Evolutionary conservation across 371 early-diverging fungal species (phyloP), one percentile per base, ranked within the genome.

Genomic region (Catenaria anguillulae): DNA sequence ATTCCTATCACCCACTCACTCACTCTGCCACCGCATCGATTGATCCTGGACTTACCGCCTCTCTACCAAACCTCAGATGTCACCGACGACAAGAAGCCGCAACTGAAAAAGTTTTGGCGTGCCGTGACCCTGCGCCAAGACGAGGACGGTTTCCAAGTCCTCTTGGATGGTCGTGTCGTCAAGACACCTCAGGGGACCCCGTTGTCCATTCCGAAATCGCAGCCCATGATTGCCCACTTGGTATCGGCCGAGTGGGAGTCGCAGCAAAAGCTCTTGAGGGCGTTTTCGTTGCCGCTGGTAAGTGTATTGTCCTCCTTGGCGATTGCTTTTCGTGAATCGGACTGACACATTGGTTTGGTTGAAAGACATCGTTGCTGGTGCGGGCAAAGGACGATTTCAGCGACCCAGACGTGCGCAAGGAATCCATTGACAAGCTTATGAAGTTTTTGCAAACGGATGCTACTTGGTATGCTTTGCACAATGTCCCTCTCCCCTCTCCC

Each of bases 361-460:
- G n/a, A 33, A 24, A 88, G 85, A 95, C 96, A 2, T 91, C 92
- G 2, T 74, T 96, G 33, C 80, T 90, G 15, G 82, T 86, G 55
- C 82, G 94, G 31, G 79, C 90, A 0, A 78, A 86, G 34, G 92
- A 92, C 69, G 84, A 82, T 0, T 79, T 92, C 40, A 61, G 65
- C 56, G 77, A 80, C 62, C 54, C 69, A 6, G 65, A 69, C 17
- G 68, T 70, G 17, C 81, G 88, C 54, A 54, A 69, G 24, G 81
- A 84, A 24, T 89, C 87, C 23, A 77, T 91, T 64, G 79, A 83
- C 45, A 83, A 84, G 60, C 70, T 93, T 60, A 75, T 87, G 65
- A 73, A 76, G 45, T 96, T 87, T 69, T 72, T 90, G 50, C 84
- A 92, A 62, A 91, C 91, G 0, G 97, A 96, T 71, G 80, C 93